Evolutionary conservation across 305 asterid species (phyloP).

Genomic region (Plantago lanceolata): DNA sequence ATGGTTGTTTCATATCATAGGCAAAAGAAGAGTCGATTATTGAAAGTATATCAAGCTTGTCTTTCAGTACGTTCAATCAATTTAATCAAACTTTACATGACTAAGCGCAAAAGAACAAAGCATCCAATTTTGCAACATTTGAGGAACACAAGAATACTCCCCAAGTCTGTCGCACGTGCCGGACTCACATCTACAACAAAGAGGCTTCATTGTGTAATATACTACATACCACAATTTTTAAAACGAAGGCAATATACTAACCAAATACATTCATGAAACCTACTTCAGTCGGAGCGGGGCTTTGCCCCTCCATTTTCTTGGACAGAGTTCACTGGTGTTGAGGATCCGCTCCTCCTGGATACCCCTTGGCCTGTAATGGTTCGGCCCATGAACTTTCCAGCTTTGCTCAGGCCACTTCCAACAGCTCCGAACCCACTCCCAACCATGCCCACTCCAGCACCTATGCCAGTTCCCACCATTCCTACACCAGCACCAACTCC

Average conservation of each 20-base stretch:
- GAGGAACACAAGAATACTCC: background rate
- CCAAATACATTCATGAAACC: constrained; percentile 18
- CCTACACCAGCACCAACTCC: constrained; percentile 71
- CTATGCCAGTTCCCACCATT: constrained; percentile 49
- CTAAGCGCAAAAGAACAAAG: background rate
- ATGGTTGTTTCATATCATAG: no score
- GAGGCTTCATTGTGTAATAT: constrained; percentile 1
- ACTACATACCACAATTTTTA: constrained; percentile 11
- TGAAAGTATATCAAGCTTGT: no score
- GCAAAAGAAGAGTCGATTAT: no score
- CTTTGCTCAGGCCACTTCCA: constrained; percentile 74
- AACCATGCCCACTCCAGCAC: constrained; percentile 70
- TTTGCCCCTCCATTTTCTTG: constrained; percentile 78
- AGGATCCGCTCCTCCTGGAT: constrained; percentile 59
- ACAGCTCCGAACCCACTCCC: constrained; percentile 69
- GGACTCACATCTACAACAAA: constrained; percentile 12
- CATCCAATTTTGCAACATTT: background rate
- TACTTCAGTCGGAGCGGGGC: constrained; percentile 37
- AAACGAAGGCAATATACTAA: constrained; percentile 1
- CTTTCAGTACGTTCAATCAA: background rate
- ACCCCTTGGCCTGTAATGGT: constrained; percentile 58
- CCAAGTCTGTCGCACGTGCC: background rate
- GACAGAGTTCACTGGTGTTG: constrained; percentile 59
- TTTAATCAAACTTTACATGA: constrained; percentile 10
- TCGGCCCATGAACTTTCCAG: constrained; percentile 86